Evolutionary conservation across 306 rosid genomes (phyloP).

Genomic region (Astragalus membranaceus): DNA sequence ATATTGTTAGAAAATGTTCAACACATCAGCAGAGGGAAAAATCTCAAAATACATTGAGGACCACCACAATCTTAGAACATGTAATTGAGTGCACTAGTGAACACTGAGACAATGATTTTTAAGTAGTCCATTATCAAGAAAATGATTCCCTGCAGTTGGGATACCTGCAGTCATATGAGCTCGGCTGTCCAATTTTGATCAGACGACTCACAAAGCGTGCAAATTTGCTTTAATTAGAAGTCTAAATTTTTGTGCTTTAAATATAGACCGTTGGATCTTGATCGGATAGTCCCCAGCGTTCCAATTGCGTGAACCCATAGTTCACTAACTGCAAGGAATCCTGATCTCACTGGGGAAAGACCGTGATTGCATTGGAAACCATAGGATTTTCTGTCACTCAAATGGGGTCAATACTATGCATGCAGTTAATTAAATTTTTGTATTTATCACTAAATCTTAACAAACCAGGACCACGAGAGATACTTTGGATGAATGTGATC

Average conservation of each 20-base stretch:
- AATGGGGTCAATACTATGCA: background rate
- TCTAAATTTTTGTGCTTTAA: too few species aligned
- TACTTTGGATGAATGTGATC: background rate
- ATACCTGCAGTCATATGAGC: too few species aligned
- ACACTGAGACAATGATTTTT: background rate
- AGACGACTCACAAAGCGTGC: too few species aligned
- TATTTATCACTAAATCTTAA: background rate
- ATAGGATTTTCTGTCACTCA: background rate
- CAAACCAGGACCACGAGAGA: slow-evolving; percentile 18
- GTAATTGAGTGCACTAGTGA: background rate
- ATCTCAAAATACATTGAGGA: background rate
- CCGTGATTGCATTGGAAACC: background rate
- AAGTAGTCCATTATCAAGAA: slow-evolving; percentile 2
- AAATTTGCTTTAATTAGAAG: too few species aligned
- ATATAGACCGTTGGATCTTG: too few species aligned
- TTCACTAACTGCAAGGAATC: background rate
- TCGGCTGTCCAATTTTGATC: too few species aligned
- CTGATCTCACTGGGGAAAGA: background rate
- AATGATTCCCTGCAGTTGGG: background rate
- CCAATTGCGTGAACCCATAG: too few species aligned
- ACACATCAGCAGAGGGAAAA: background rate
- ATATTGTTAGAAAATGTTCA: background rate
- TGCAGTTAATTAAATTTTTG: background rate
- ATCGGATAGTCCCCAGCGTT: too few species aligned
- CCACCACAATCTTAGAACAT: background rate